Evolutionary conservation across 345 rosid species (phyloP), one percentile per base, ranked within the genome.

Genomic region (Citropsis articulata): DNA sequence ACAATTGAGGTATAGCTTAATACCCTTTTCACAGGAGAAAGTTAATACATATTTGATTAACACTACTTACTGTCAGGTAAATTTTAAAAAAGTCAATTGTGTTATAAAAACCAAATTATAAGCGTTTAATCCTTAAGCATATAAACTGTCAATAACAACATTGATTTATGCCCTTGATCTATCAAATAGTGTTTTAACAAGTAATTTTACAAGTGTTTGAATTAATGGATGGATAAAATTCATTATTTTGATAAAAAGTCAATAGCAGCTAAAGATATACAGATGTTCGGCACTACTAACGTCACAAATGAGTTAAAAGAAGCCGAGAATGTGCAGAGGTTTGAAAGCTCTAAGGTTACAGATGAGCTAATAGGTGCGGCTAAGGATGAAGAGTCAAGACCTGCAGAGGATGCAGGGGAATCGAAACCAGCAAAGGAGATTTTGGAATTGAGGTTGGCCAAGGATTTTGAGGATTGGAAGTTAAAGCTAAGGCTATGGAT

Each of bases 391-490:
- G 50, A 70, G 24, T 18, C 80, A 40, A 71, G 66, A 42, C 74
- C 62, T 0, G 31, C 50, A 63, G 71, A 75, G 75, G 82, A 70
- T 74, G 22, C 27, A 30, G 63, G 57, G 35, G 83, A 81, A 62
- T 14, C 35, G 56, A 66, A 82, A 57, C 45, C 60, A 14, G 66
- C 22, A 57, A 77, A 77, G 62, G 77, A 62, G 10, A 35, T 16
- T 10, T 56, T 45, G 36, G 78, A 83, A 35, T 28, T 69, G 48
- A 84, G 75, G 53, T 73, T 72, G 67, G 66, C 27, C 36, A 56
- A 77, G 69, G 86, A 87, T 69, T 80, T 78, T 68, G 83, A 87
- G 74, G 84, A 78, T 33, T 73, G 86, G 71, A 86, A 78, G 69
- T 79, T 81, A 28, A 82, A 80, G 83, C 78, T 89, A 40, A 64